Conservation (phyloP, 768 basidiomycete species). For the Nevesoporus exiguus region DNA sequence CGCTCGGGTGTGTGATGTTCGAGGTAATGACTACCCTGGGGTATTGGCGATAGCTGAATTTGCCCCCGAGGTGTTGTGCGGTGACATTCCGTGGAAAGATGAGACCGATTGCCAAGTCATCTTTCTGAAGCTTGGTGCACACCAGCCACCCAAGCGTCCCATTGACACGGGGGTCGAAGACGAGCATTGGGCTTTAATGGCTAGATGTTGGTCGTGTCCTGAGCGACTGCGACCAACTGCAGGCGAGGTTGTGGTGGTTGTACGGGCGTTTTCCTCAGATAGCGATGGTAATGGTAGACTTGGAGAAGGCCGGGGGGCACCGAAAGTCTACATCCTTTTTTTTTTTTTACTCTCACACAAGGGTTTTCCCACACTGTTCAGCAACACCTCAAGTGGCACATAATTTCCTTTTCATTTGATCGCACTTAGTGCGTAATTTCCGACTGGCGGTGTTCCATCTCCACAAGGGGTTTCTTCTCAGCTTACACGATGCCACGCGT, state of each 20-base stretch:
- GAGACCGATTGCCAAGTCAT: not conserved
- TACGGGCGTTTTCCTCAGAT: slow-evolving; percentile 2
- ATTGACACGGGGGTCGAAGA: not conserved
- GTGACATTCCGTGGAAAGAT: slow-evolving; percentile 8
- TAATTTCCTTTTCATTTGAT: too few relatives aligned
- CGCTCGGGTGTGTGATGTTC: not conserved
- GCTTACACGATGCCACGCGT: too few relatives aligned
- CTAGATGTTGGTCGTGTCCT: not conserved
- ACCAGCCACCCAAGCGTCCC: not conserved
- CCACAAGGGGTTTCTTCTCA: too few relatives aligned
- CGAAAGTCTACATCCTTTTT: too few relatives aligned
- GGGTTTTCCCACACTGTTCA: too few relatives aligned
- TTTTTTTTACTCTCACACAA: too few relatives aligned
- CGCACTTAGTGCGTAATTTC: too few relatives aligned
- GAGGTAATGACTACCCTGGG: not conserved
- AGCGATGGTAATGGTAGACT: not conserved
- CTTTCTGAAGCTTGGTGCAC: not conserved
- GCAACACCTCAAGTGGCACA: too few relatives aligned
- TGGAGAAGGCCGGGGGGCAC: too few relatives aligned
- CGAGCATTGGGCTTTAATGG: not conserved
- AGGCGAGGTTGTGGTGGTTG: not conserved
- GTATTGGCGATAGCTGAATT: not conserved
- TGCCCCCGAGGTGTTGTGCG: not conserved
- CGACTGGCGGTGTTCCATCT: too few relatives aligned
- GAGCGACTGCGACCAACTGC: not conserved